A percentile compares a stretch with the other conserved stretches of the same genome.
These are phyloP conservation scores for Neurospora africana DNA, from an alignment of 495 filamentous ascomycete genomes.

Conservation along the genomic window DNA sequence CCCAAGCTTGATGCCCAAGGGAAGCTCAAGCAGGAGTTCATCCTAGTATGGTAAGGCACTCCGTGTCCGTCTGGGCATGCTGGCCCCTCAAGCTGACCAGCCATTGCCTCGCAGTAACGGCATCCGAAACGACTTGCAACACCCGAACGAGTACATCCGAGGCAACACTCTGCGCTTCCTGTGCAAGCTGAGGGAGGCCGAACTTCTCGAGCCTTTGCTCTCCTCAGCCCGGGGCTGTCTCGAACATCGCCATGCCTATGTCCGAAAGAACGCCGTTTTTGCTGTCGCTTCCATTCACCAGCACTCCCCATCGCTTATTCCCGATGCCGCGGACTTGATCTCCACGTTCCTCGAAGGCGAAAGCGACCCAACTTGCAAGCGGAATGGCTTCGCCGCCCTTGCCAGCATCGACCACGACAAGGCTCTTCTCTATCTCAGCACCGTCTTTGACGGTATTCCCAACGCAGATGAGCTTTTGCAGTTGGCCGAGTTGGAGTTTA, in stretches of 20 bases:
- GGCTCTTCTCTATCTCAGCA: slow-evolving; percentile 77
- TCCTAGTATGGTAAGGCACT: slow-evolving; percentile 81
- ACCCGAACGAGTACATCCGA: slow-evolving; percentile 95
- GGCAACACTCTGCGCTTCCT: slow-evolving; percentile 95
- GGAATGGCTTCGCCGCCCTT: slow-evolving; percentile 92
- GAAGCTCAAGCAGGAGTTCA: slow-evolving; percentile 98
- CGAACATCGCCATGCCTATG: slow-evolving; percentile 93
- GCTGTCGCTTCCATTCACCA: slow-evolving; percentile 87
- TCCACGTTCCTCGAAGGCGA: slow-evolving; percentile 83
- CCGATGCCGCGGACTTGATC: slow-evolving; percentile 89
- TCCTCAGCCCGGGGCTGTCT: slow-evolving; percentile 85
- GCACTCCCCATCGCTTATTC: slow-evolving; percentile 84
- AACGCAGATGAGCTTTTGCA: slow-evolving; percentile 92
- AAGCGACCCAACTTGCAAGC: slow-evolving; percentile 92
- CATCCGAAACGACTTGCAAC: slow-evolving; percentile 93
- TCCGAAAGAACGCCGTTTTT: slow-evolving; percentile 95
- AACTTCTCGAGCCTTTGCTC: slow-evolving; percentile 91
- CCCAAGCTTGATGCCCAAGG: slow-evolving; percentile 85
- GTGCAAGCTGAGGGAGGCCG: slow-evolving; percentile 89
- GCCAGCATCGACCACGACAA: slow-evolving; percentile 87
- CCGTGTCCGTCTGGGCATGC: neutral
- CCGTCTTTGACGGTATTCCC: slow-evolving; percentile 87
- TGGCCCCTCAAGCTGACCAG: slow-evolving; percentile 7
- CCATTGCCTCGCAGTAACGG: slow-evolving; percentile 58
- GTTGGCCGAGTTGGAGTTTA: slow-evolving; percentile 90